Evolutionary conservation across 1,139 yeast genomes (phyloP), one percentile per base, ranked within the genome.

Genomic region (Lodderomyces oxycetoniae): DNA sequence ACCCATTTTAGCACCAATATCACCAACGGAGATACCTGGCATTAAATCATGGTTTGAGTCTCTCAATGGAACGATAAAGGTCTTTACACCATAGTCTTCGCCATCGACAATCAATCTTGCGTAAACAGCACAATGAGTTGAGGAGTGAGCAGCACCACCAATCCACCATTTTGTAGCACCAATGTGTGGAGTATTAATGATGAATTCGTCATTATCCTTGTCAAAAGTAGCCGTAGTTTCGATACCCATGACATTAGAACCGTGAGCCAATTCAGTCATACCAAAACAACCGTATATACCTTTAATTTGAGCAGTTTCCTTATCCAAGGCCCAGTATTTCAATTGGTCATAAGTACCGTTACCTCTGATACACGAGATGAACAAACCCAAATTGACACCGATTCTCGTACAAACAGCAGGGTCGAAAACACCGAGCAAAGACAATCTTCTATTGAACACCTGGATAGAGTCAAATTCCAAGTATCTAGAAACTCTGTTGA

Each of bases 301-400:
- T 49, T 61, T 64, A 28, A 66, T 41, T 35, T 52, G 50, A 6
- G 53, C 57, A 28, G 70, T 54, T 46, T 63, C 69, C 48, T 63
- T 65, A 36, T 44, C 48, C 44, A 57, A 49, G 38, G 63, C 54
- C 73, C 73, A 67, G 55, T 57, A 67, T 33, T 56, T 49, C 42
- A 59, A 56, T 48, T 67, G 73, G 24, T 57, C 63, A 19, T 45
- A 38, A 35, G 91, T 79, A 44, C 91, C 93, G 42, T 80, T 78
- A 35, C 91, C 89, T 46, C 73, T 75, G 40, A 83, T 61, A 44
- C 88, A 79, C 45, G 76, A 74, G 45, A 80, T 66, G 53, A 82
- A 83, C 38, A 83, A 67, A 4, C 87, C 88, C 50, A 77, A 66
- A 59, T 83, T 85, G 36, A 83, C 83, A 33, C 84, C 55, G 45